Evolutionary conservation across 805 yeast species (phyloP).

Genomic region (Ogataea methylovora): DNA sequence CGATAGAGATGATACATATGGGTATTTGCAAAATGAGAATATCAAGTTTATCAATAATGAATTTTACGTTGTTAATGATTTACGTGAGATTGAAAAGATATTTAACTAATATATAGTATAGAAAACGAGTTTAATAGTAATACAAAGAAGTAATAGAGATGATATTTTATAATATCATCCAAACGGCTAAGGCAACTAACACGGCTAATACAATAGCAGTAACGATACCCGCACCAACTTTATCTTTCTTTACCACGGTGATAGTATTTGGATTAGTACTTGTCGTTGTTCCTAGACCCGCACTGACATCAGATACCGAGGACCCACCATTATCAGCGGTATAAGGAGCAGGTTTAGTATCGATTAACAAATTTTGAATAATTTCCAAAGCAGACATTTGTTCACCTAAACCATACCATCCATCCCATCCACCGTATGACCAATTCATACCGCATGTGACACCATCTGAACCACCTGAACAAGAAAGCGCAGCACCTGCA

Average conservation of each 20-base stretch:
- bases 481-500: slow-evolving; percentile 65
- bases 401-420: slow-evolving; percentile 71
- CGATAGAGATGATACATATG: slow-evolving; percentile 13
- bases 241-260: slow-evolving; percentile 52
- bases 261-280: slow-evolving; percentile 32
- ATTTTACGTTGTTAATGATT: slow-evolving; percentile 12
- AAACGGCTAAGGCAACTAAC: slow-evolving; percentile 58
- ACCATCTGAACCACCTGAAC: slow-evolving; percentile 81
- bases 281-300: slow-evolving; percentile 47
- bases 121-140: background rate
- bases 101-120: slow-evolving; percentile 5
- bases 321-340: slow-evolving; percentile 62
- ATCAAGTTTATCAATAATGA: slow-evolving; percentile 6
- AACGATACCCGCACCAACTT: slow-evolving; percentile 84
- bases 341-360: slow-evolving; percentile 46
- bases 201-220: slow-evolving; percentile 67
- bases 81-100: slow-evolving; percentile 6
- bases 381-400: slow-evolving; percentile 74
- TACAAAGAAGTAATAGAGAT: background rate
- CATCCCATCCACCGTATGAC: slow-evolving; percentile 57
- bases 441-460: slow-evolving; percentile 81
- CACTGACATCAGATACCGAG: slow-evolving; percentile 49
- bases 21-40: slow-evolving; percentile 4
- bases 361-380: slow-evolving; percentile 37
- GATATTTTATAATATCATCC: slow-evolving; percentile 62